phyloP scores from a whole-genome alignment of 2,329 filamentous ascomycete species.

The Fusarium lyarnte region DNA sequence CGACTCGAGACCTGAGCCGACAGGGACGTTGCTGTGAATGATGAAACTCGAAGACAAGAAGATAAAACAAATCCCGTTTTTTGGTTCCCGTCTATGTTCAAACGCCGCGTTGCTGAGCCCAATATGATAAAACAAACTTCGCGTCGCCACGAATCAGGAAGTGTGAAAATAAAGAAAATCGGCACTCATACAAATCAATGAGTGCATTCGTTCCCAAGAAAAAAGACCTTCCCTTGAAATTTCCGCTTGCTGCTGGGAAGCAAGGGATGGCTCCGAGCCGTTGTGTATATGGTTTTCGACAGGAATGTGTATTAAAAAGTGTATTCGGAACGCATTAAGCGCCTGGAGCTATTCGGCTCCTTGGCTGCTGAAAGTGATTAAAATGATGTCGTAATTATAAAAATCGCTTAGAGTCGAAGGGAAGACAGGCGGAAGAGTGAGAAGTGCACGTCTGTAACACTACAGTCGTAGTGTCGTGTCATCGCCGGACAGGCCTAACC shows the following conservation, averaged over 20 bases:
- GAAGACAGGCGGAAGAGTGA: conserved; percentile 24
- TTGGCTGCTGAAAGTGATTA: conserved; percentile 35
- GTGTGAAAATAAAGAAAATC: conserved; percentile 14
- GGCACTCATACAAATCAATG: conserved; percentile 17
- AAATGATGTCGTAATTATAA: conserved; percentile 38
- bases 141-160: conserved; percentile 16
- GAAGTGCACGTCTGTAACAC: conserved; percentile 4
- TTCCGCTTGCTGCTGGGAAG: conserved; percentile 51
- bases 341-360: conserved; percentile 33
- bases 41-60: conserved; percentile 11
- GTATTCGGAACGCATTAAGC: conserved; percentile 46
- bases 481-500: conserved; percentile 30
- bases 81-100: conserved; percentile 46
- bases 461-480: conserved; percentile 20
- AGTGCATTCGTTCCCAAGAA: conserved; percentile 31
- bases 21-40: conserved; percentile 15
- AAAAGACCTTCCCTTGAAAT: conserved; percentile 33
- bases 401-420: conserved; percentile 37
- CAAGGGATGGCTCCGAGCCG: conserved; percentile 52
- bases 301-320: conserved; percentile 50
- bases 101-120: conserved; percentile 46
- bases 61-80: conserved; percentile 34
- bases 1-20: not conserved
- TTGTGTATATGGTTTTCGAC: conserved; percentile 48
- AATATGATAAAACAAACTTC: conserved; percentile 18